A percentile compares a stretch with the other conserved stretches of the same genome.
phyloP scores from a whole-genome alignment of 441 rosid species.

The Eutrema salsugineum region DNA sequence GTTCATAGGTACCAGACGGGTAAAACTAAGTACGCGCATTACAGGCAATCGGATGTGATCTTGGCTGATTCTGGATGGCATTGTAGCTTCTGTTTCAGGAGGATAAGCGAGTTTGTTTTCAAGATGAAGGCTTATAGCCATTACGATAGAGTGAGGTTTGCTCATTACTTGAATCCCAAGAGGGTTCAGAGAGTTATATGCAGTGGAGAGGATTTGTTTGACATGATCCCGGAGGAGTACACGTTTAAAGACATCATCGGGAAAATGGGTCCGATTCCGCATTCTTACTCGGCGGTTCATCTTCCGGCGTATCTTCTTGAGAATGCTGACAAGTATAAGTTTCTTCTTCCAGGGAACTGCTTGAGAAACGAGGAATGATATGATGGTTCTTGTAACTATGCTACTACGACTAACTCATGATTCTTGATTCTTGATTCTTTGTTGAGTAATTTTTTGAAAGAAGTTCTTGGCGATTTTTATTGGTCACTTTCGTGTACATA shows the following conservation, averaged over 20 bases:
- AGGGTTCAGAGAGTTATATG: constrained; percentile 85
- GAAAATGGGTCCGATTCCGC: constrained; percentile 93
- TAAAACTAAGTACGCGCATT: constrained; percentile 76
- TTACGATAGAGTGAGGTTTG: constrained; percentile 75
- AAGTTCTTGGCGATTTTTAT: constrained; percentile 14
- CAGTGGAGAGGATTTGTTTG: constrained; percentile 78
- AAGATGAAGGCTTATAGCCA: constrained; percentile 98
- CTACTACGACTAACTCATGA: constrained; percentile 10
- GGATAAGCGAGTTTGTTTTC: constrained; percentile 71
- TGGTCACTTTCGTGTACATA: constrained; percentile 20
- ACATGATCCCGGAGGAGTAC: constrained; percentile 95
- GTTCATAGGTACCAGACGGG: constrained; percentile 76
- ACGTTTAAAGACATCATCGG: constrained; percentile 86
- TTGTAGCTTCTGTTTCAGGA: constrained; percentile 88
- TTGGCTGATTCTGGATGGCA: constrained; percentile 96
- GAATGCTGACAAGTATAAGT: constrained; percentile 71
- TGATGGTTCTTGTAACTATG: constrained; percentile 33
- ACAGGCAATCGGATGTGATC: constrained; percentile 70
- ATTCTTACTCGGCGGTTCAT: constrained; percentile 85
- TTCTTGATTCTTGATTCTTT: constrained; percentile 21
- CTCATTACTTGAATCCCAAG: constrained; percentile 64
- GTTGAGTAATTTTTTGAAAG: constrained; percentile 18
- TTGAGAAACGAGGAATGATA: constrained; percentile 51
- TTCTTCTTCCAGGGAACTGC: constrained; percentile 86
- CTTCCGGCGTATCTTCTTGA: constrained; percentile 80